Percentiles rank a stretch among this genome's conserved stretches.
Evolutionary conservation across 2,329 filamentous ascomycete genomes (phyloP).

Genomic region (Peltaster fructicola): DNA sequence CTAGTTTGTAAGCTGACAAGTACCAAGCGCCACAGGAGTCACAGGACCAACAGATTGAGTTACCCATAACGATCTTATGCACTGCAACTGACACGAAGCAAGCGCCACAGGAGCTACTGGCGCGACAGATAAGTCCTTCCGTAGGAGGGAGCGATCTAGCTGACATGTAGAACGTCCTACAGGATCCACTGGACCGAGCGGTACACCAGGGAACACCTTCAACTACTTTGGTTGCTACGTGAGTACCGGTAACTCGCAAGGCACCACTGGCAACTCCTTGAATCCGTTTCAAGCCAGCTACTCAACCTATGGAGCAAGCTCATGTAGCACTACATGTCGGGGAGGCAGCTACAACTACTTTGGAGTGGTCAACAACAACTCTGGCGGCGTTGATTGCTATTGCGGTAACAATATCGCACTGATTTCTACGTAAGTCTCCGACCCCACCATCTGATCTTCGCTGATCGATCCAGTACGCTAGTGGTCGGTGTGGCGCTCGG

Average conservation of each 20-base stretch:
- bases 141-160: no score
- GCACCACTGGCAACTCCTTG: slow-evolving; percentile 11
- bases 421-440: slow-evolving; percentile 8
- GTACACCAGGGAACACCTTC: slow-evolving; percentile 6
- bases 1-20: not conserved
- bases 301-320: slow-evolving; percentile 6
- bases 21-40: not conserved
- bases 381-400: slow-evolving; percentile 12
- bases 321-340: slow-evolving; percentile 9
- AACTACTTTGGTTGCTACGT: slow-evolving; percentile 16
- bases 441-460: rapidly evolving
- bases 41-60: not conserved
- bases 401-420: slow-evolving; percentile 13
- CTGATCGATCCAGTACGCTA: not conserved
- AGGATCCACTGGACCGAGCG: slow-evolving; percentile 4
- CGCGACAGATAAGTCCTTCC: no score
- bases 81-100: not conserved
- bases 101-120: no score
- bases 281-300: slow-evolving; percentile 9
- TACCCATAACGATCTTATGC: not conserved
- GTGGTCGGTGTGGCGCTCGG: slow-evolving; percentile 6
- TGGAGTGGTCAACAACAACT: slow-evolving; percentile 11
- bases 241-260: slow-evolving; percentile 9
- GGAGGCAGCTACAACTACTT: slow-evolving; percentile 9
- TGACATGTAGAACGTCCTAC: not conserved